Base-by-base conservation (phyloP, 73 alveolate species). In the Paramecium sonneborni region DNA sequence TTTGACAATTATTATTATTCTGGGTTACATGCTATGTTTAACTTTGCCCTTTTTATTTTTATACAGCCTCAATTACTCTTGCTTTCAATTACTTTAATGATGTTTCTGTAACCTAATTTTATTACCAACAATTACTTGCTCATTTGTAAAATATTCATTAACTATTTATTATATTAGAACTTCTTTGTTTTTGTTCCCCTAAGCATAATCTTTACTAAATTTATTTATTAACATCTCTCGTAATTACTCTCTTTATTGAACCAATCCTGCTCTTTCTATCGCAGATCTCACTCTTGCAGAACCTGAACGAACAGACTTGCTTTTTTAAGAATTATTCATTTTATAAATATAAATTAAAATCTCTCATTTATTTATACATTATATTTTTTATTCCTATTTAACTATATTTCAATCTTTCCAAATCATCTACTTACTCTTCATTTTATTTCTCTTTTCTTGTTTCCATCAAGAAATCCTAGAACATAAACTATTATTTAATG, bases 161-260 rank as follows among this genome's bases (percentile, higher is more conserved):
- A 88, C 94, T 67, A 69, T 82, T 70, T 88, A 38, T 43, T 70
- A 39, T 23, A 88, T 70, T 38, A 58, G 85, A 3, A 35, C 12
- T 62, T 88, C 57, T 44, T 69, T 76, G 32, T 39, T 23, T 69
- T 88, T 88, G 68, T 82, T 88, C 18, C 87, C 87, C 44, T 88
- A 34, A 3, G 94, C 89, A 43, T 70, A 88, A 69, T 88, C 94
- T 6, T 68, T 70, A 48, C 37, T 43, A 58, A 88, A 88, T 69
- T 69, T 88, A 18, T 48, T 69, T 15, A 88, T 69, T 15, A 88
- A 39, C 84, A 57, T 69, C 38, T 88, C 58, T 12, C 94, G 79
- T 39, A 88, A 70, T 70, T 88, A 44, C 30, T 88, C 94, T 44
- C 94, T 88, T 52, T 88, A 32, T 72, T 88, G 55, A n/a, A 88